These are phyloP conservation scores for Fraxinus sp. DNA, from an alignment of 305 asterid genomes.

Conservation along the genomic window DNA sequence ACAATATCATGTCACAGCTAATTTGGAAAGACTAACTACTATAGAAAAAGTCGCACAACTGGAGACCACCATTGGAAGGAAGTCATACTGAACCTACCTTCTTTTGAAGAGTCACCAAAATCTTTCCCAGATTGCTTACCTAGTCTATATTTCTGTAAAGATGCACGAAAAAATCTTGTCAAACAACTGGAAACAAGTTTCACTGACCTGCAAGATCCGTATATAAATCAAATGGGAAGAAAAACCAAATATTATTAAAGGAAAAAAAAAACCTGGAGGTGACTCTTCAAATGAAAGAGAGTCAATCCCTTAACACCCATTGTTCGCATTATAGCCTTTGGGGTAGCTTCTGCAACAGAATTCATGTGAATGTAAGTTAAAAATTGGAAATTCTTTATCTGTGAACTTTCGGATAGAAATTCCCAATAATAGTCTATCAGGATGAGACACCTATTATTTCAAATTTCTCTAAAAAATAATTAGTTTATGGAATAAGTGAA, in stretches of 20 bases:
- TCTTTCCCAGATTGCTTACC: conserved; percentile 92
- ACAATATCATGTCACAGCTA: conserved; percentile 5
- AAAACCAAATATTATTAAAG: background rate
- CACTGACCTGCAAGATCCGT: conserved; percentile 10
- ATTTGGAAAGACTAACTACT: background rate
- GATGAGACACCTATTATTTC: background rate
- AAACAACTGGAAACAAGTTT: background rate
- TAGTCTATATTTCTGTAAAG: conserved; percentile 75
- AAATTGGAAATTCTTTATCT: background rate
- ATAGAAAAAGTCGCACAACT: background rate
- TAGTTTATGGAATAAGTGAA: background rate
- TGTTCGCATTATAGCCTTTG: conserved; percentile 82
- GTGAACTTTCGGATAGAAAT: conserved; percentile 8
- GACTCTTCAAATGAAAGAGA: conserved; percentile 84
- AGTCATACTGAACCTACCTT: conserved; percentile 53
- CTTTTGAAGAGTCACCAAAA: conserved; percentile 65
- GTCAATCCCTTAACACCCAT: conserved; percentile 93
- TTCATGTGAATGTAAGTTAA: background rate
- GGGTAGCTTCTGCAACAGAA: conserved; percentile 74
- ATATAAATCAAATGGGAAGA: background rate
- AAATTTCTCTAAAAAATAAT: background rate
- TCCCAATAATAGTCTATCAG: conserved; percentile 3
- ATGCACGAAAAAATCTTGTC: conserved; percentile 8
- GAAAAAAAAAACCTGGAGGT: conserved; percentile 65
- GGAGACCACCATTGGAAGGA: conserved; percentile 15